Percentiles rank a stretch among this genome's conserved stretches.
Evolutionary conservation across 805 yeast species (phyloP).

Genomic region (Spathaspora hagerdaliae): DNA sequence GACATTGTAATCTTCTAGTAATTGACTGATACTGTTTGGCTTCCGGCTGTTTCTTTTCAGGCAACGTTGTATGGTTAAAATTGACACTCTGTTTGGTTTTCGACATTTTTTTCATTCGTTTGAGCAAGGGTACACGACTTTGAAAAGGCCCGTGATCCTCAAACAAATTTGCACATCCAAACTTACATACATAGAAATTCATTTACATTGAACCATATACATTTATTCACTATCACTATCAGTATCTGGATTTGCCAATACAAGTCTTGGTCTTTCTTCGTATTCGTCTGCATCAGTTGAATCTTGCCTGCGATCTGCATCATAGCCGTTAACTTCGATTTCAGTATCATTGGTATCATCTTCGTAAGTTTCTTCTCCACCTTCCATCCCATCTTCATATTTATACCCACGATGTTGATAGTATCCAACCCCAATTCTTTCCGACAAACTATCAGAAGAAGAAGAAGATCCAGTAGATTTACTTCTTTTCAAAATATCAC

Average conservation of each 20-base stretch:
- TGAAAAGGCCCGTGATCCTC: too few relatives aligned
- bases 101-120: neutral
- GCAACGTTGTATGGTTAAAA: constrained; percentile 11
- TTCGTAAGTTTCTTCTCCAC: constrained; percentile 2
- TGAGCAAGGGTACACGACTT: constrained; percentile 1
- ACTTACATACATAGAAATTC: too few relatives aligned
- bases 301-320: neutral
- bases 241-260: constrained; percentile 55
- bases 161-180: too few relatives aligned
- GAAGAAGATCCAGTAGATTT: constrained; percentile 19
- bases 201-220: neutral
- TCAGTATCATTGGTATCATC: constrained; percentile 4
- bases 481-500: constrained; percentile 12
- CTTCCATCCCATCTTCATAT: constrained; percentile 16
- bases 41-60: constrained; percentile 11
- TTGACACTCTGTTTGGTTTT: too few relatives aligned
- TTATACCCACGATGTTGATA: constrained; percentile 41
- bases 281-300: constrained; percentile 16
- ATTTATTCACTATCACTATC: constrained; percentile 36
- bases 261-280: constrained; percentile 41
- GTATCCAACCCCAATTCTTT: constrained; percentile 23
- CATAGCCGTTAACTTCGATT: constrained; percentile 6
- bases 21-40: neutral
- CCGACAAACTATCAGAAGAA: constrained; percentile 28
- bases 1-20: neutral